Conservation (phyloP, 2,329 filamentous ascomycete genomes). For the Fusarium veterinarium region DNA sequence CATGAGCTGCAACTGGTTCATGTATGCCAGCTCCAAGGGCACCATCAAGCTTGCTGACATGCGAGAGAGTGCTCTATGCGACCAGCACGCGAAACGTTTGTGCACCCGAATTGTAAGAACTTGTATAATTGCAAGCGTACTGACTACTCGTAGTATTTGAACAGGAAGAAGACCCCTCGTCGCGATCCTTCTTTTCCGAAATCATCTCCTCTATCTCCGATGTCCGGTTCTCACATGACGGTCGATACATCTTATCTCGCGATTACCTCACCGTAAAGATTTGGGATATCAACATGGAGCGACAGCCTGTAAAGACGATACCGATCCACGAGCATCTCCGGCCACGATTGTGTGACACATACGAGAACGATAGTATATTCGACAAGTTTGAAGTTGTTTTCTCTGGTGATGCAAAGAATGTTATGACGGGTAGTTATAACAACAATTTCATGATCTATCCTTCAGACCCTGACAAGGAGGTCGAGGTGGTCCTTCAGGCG, state of each 20-base stretch:
- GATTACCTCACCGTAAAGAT: constrained; percentile 99
- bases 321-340: constrained; percentile 97
- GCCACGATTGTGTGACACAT: constrained; percentile 94
- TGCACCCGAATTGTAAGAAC: not conserved
- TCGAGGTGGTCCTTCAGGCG: constrained; percentile 95
- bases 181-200: constrained; percentile 99
- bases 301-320: constrained; percentile 96
- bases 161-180: constrained; percentile 96
- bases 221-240: constrained; percentile 96
- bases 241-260: constrained; percentile 94
- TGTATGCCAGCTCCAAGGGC: constrained; percentile 99
- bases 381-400: constrained; percentile 99
- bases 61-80: constrained; percentile 95
- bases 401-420: constrained; percentile 97
- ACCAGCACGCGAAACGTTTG: constrained; percentile 92
- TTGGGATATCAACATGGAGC: constrained; percentile 99
- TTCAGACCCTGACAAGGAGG: constrained; percentile 93
- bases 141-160: constrained; percentile 80
- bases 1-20: constrained; percentile 98
- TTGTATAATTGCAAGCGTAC: constrained; percentile 8
- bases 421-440: constrained; percentile 99
- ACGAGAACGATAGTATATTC: constrained; percentile 99
- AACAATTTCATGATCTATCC: constrained; percentile 99
- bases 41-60: constrained; percentile 99
- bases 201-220: constrained; percentile 99